Base-by-base conservation (phyloP, 306 rosid genomes). In the Prunus mume region DNA sequence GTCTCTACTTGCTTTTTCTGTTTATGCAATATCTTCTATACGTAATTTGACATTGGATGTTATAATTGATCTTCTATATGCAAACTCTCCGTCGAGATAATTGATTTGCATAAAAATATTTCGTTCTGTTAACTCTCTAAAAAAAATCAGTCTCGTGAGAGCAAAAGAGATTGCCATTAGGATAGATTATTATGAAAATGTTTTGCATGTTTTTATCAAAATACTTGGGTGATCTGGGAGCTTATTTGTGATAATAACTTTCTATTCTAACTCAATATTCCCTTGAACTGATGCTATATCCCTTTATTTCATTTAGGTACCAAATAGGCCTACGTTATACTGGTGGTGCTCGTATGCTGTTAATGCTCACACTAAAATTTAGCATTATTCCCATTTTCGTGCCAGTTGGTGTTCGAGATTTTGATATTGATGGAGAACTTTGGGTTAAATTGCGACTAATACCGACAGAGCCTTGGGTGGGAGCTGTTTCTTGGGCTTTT, bases 401-500 rank as follows among this genome's bases (percentile, higher is more conserved):
- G 74, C 99, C 99, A 6, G 97, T 96, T 64, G 97, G 96, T 62
- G 89, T 92, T 80, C 96, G 96, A 65, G 97, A 96, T 87, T 96
- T 96, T 79, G 99, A 96, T 85, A 91, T 96, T 68, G 99, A 96
- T 72, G 99, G 99, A 63, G 99, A 96, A 78, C 91, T 96, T 81
- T 96, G 99, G 99, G 97, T 96, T 80, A 96, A 92, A 81, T 73
- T 96, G 68, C 85, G 98, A 51, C 76, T 96, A 56, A 92, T 96
- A 80, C 99, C 99, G 6, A 86, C 92, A 18, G 92, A 78, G 62
- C 99, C 99, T 80, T 96, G 94, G 91, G 99, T 96, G 20, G 99
- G 99, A 74, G 99, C 99, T 75, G 98, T 68, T 82, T 85, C 89
- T 30, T 96, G 99, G 99, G 99, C 99, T 70, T 96, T 96, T 81